These are phyloP conservation scores for Chrysoporthe puriensis DNA, from an alignment of 2,329 filamentous ascomycete species.

Conservation along the genomic window DNA sequence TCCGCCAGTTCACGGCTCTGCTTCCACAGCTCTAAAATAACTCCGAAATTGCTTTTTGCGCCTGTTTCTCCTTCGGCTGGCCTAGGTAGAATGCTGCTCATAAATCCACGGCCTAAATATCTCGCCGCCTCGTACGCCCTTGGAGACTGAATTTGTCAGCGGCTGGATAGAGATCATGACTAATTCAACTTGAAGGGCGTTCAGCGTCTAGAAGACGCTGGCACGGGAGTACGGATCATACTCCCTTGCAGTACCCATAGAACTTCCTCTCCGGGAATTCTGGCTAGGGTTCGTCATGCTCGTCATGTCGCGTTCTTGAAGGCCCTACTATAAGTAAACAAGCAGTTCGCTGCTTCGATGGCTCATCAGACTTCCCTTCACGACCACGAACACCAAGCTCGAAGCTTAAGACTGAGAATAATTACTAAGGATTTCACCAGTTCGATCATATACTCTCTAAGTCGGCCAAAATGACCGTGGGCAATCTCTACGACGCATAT, in stretches of 20 bases:
- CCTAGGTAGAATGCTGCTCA: background rate
- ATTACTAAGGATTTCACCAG: background rate
- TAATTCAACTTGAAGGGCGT: too few species aligned
- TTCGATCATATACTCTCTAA: background rate
- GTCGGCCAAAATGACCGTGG: conserved; percentile 34
- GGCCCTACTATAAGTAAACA: background rate
- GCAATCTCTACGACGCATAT: conserved; percentile 38
- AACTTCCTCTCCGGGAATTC: background rate
- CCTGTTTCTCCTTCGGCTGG: background rate
- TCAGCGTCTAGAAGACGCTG: too few species aligned
- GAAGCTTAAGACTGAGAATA: background rate
- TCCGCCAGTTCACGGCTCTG: too few species aligned
- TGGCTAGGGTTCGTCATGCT: background rate
- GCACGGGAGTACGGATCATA: background rate
- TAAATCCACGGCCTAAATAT: background rate
- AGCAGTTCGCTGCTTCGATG: background rate
- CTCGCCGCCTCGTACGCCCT: background rate
- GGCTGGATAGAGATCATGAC: too few species aligned
- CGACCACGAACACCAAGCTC: background rate
- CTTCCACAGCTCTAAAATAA: background rate
- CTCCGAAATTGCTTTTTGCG: background rate
- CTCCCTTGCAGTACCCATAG: too few species aligned
- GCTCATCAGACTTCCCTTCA: background rate
- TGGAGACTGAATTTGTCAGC: background rate
- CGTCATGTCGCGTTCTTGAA: too few species aligned